phyloP scores from a whole-genome alignment of 441 rosid genomes.

The Brassica hybrid region DNA sequence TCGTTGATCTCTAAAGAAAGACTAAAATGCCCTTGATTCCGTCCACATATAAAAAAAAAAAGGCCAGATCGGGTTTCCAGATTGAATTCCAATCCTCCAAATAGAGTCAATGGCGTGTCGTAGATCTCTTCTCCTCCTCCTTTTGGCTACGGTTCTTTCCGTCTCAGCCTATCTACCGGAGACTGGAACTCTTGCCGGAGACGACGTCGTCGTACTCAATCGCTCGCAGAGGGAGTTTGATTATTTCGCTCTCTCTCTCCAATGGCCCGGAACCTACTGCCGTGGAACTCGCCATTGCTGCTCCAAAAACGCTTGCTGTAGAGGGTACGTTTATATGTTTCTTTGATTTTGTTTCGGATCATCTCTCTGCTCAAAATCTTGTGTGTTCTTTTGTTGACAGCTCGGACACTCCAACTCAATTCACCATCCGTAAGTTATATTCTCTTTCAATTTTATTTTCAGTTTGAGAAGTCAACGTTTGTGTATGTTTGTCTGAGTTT shows the following conservation, averaged over 20 bases:
- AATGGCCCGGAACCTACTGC: conserved; percentile 91
- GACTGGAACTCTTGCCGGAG: conserved; percentile 22
- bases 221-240: conserved; percentile 76
- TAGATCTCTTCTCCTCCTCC: conserved; percentile 8
- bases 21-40: background rate
- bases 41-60: background rate
- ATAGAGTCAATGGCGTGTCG: conserved; percentile 1
- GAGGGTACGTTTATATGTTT: conserved; percentile 53
- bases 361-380: background rate
- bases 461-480: background rate
- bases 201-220: conserved; percentile 24
- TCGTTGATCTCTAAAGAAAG: background rate
- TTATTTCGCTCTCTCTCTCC: conserved; percentile 81
- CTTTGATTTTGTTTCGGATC: too few relatives aligned
- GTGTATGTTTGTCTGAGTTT: background rate
- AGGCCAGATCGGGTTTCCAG: background rate
- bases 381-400: conserved; percentile 44
- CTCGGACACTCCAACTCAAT: conserved; percentile 68
- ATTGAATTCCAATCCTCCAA: too few relatives aligned
- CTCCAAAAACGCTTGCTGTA: conserved; percentile 83
- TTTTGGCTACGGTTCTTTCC: background rate
- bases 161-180: background rate
- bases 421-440: conserved; percentile 92
- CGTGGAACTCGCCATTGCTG: conserved; percentile 79
- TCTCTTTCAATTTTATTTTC: conserved; percentile 20